Percentiles rank a stretch among this genome's conserved stretches.
Conservation (phyloP, 1,139 yeast genomes). For the Suhomyces anneliseae region DNA sequence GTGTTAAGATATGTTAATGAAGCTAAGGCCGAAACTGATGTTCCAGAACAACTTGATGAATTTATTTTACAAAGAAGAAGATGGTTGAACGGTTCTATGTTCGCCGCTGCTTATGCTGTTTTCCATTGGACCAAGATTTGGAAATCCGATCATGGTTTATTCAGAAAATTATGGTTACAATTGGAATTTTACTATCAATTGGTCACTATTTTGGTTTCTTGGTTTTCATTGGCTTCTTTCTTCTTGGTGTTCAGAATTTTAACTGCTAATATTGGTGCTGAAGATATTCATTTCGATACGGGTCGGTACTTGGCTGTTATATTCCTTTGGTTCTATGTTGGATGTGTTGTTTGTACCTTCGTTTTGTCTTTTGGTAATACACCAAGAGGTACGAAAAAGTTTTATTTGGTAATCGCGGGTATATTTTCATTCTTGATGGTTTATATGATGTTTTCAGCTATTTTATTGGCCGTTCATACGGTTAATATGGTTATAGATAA, state of each 20-base stretch:
- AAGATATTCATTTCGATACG: constrained; percentile 35
- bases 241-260: constrained; percentile 70
- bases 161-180: constrained; percentile 62
- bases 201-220: constrained; percentile 64
- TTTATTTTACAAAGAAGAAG: constrained; percentile 76
- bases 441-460: constrained; percentile 59
- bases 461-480: constrained; percentile 78
- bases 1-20: constrained; percentile 69
- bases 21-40: constrained; percentile 83
- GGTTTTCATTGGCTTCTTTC: constrained; percentile 79
- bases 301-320: constrained; percentile 26
- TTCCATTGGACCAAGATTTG: constrained; percentile 72
- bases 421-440: constrained; percentile 29
- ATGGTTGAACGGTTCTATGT: constrained; percentile 84
- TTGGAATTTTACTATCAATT: constrained; percentile 71
- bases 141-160: constrained; percentile 63
- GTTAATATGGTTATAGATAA: constrained; percentile 40
- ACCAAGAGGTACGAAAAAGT: constrained; percentile 26
- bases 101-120: constrained; percentile 76
- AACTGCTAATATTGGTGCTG: constrained; percentile 54
- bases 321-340: constrained; percentile 27
- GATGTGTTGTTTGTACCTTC: constrained; percentile 25
- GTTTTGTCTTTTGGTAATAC: constrained; percentile 31
- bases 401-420: constrained; percentile 22
- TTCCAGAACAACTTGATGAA: constrained; percentile 71